Base-by-base conservation (phyloP, 257 asterid genomes). In the Primulina eburnea region DNA sequence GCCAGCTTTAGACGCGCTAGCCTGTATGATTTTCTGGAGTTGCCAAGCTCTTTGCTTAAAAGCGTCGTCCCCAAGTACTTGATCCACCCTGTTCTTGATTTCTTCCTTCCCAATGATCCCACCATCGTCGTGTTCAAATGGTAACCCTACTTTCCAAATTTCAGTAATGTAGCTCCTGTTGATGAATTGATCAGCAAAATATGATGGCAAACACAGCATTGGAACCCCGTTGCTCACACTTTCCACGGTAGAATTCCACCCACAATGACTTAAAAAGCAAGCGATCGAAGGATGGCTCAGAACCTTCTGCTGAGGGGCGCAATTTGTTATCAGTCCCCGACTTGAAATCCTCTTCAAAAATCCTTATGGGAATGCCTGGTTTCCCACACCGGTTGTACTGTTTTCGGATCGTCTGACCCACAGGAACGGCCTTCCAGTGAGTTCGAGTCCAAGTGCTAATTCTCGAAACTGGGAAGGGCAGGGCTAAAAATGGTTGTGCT, bases 261-360 rank as follows among this genome's bases (percentile, higher is more conserved):
- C 96, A 62, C 96, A 88, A 67, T 86, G 96, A n/a, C 86, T 86
- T 4, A 84, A 17, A 58, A 90, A 90, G 65, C 92, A 87, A 38
- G 83, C 84, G 2, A 79, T 16, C 3, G 92, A 81, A 57, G 87
- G 82, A 58, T 90, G 95, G 30, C 78, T 74, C 26, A 89, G 43
- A 17, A 89, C 88, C 77, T 53, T 71, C 69, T 84, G 83, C 37
- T 88, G 92, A 0, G 89, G 88, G 1, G 88, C 90, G 88, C 88
- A 77, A 21, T 78, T 61, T 12, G 76, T 76, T 0, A 82, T 60
- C 35, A 56, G 67, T 6, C 89, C 96, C 8, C 52, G 68, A 5
- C 20, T 53, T 8, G 71, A 71, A 10, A 62, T 79, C 66, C 84
- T 78, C 0, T 68, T 70, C 62, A 32, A 35, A 56, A 82, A 67